Evolutionary conservation across 2,329 filamentous ascomycete species (phyloP).

Genomic region (Gnomoniopsis smithogilvyi): DNA sequence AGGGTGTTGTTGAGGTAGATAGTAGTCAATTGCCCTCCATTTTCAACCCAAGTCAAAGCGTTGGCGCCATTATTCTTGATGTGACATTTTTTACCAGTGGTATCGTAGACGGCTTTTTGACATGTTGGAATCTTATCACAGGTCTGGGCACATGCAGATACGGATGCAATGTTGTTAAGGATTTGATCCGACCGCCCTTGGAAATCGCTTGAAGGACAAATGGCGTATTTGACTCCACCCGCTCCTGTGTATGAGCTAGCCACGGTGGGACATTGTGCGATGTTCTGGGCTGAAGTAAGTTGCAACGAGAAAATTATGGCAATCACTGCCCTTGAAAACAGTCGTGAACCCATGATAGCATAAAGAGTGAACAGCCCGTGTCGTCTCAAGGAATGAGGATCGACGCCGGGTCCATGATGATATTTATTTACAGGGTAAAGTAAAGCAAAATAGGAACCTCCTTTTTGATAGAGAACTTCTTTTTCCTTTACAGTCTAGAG

Average conservation of each 20-base stretch:
- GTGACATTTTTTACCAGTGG: conserved; percentile 2
- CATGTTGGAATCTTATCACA: conserved; percentile 2
- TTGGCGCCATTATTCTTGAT: conserved; percentile 4
- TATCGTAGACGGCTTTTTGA: conserved; percentile 9
- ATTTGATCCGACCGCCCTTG: neutral
- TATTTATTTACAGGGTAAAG: neutral
- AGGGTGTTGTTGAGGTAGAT: conserved; percentile 10
- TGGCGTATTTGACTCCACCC: conserved; percentile 6
- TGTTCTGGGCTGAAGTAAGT: neutral
- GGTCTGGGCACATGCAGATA: conserved; percentile 5
- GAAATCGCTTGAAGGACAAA: conserved; percentile 7
- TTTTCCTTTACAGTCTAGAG: neutral
- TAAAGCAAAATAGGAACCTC: neutral
- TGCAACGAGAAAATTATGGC: neutral
- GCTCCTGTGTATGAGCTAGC: conserved; percentile 4
- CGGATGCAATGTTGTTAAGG: neutral
- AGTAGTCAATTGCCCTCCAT: neutral
- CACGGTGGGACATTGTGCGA: conserved; percentile 4
- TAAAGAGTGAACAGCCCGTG: neutral
- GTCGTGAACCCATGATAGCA: neutral
- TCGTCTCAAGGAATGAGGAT: neutral
- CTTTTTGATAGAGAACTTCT: neutral
- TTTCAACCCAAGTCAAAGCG: conserved; percentile 4
- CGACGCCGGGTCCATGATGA: neutral
- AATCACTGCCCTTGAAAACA: neutral